These are phyloP conservation scores for Taiwanofungus camphoratus DNA, from an alignment of 1,284 basidiomycete genomes.

Conservation along the genomic window DNA sequence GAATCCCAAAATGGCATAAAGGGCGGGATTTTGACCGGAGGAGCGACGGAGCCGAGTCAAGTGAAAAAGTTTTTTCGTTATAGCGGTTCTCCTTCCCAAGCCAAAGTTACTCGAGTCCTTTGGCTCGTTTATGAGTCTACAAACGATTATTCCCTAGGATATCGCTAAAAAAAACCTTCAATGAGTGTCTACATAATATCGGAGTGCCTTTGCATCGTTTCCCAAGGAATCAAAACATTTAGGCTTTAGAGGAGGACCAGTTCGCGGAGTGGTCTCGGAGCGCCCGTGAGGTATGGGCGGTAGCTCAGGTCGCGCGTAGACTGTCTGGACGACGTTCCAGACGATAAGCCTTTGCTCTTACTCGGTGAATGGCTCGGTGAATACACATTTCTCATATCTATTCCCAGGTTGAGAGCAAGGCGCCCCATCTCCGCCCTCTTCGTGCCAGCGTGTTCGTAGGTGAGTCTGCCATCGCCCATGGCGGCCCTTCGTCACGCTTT, in stretches of 20 bases:
- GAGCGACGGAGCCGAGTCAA: conserved; percentile 23
- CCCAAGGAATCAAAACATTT: no score
- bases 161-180: no score
- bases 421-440: conserved; percentile 20
- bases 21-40: conserved; percentile 16
- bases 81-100: background rate
- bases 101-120: no score
- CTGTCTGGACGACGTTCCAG: conserved; percentile 16
- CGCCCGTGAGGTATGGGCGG: no score
- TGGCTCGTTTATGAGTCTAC: no score
- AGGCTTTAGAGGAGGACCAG: no score
- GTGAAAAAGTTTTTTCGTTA: conserved; percentile 20
- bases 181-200: no score
- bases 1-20: conserved; percentile 9
- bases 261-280: conserved; percentile 16
- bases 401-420: conserved; percentile 11
- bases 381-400: conserved; percentile 25
- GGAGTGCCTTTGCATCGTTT: no score
- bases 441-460: conserved; percentile 11
- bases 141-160: no score
- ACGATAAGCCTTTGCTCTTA: conserved; percentile 34
- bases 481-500: conserved; percentile 39
- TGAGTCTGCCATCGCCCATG: conserved; percentile 29
- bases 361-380: conserved; percentile 69
- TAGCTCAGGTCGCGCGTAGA: conserved; percentile 8